Evolutionary conservation across 352 stramenopile species (phyloP), one percentile per base, ranked within the genome.

Genomic region (Lagenidium giganteum): DNA sequence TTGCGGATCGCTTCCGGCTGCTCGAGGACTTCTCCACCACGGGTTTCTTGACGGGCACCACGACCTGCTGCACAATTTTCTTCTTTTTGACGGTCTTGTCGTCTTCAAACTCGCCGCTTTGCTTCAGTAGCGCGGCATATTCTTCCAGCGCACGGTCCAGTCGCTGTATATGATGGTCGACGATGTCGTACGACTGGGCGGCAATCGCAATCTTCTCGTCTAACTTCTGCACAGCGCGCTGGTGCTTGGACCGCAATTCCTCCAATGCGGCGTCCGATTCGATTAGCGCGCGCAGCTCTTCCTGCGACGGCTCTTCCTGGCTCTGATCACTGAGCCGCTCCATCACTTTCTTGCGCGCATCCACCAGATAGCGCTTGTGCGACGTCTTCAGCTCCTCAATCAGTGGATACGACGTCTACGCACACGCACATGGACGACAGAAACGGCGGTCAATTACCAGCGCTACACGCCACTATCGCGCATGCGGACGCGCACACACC

Each of bases 161-260:
- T 8, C 81, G 78, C 5, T 77, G 73, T 47, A 93, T 93, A 37
- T 93, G 81, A 55, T 91, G 81, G 50, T 93, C 81, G 20, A 93
- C 75, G 42, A 93, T 69, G 58, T 91, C 81, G 57, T 93, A 93
- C 29, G 67, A 86, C 54, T 93, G 81, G 40, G 74, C 76, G 14
- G 81, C 81, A 47, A 93, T 93, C 33, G 81, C 81, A 38, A 91
- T 82, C 48, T 93, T 93, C 64, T 93, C 81, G 56, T 93, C 81
- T 41, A 91, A 66, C 47, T 93, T 91, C 59, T 93, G 78, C 20
- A 91, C 64, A 5, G 87, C 81, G 20, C 76, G 60, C 40, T 82
- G 62, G 42, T 84, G 76, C 51, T 81, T 88, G 26, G 71, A 52
- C 9, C 57, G 53, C 18, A 93, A 57, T 7, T 42, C 56, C 28